Conservation (phyloP, 148 eudicot genomes). For the Arctostaphylos glauca region DNA sequence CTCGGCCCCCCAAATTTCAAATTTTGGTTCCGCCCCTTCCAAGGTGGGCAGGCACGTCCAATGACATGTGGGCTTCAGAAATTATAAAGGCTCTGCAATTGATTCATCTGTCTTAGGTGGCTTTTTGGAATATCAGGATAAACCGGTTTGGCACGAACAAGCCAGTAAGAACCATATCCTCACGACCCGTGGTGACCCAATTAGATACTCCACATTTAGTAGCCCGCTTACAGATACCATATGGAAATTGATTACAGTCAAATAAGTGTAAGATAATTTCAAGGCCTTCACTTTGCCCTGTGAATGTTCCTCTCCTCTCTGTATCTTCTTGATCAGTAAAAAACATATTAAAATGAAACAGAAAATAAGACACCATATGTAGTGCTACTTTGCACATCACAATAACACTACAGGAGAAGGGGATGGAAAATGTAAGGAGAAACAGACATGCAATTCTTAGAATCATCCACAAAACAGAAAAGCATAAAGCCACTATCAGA, state of each 20-base stretch:
- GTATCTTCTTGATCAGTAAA: neutral
- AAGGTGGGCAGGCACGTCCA: neutral
- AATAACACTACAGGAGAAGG: conserved; percentile 1
- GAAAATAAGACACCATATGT: neutral
- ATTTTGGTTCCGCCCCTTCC: no score
- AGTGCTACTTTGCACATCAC: neutral
- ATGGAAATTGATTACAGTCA: neutral
- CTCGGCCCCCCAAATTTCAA: no score
- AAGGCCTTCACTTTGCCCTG: conserved; percentile 8
- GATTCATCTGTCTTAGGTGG: neutral
- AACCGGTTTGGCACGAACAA: neutral
- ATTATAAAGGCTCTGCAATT: neutral
- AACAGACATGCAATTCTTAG: neutral
- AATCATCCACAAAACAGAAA: neutral
- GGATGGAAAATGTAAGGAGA: neutral
- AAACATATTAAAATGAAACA: neutral
- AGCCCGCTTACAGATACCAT: neutral
- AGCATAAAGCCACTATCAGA: neutral
- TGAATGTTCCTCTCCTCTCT: neutral
- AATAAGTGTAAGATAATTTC: neutral
- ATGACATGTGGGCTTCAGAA: neutral
- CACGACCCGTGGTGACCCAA: neutral
- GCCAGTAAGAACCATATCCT: neutral
- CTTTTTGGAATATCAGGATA: neutral
- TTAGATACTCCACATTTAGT: neutral